Conservation (phyloP, 495 filamentous ascomycete genomes). For the Penicillium maclennaniae region DNA sequence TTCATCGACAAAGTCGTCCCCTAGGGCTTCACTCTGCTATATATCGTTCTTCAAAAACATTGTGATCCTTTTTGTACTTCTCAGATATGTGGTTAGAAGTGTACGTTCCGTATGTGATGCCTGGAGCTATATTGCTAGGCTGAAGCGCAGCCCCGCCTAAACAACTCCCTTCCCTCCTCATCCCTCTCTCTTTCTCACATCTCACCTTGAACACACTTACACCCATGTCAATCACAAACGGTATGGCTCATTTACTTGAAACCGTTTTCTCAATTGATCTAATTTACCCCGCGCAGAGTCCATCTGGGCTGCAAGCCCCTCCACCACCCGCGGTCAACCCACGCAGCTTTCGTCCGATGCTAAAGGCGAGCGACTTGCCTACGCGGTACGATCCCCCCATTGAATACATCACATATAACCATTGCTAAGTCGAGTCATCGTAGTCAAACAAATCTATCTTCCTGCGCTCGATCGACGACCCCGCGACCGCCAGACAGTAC, state of each 20-base stretch:
- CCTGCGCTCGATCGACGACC: slow-evolving; percentile 86
- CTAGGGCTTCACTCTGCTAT: neutral
- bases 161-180: slow-evolving; percentile 14
- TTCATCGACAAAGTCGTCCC: neutral
- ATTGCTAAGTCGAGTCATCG: slow-evolving; percentile 11
- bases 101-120: neutral
- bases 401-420: neutral
- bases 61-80: neutral
- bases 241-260: slow-evolving; percentile 13
- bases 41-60: too few species aligned
- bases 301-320: slow-evolving; percentile 73
- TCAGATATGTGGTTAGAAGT: neutral
- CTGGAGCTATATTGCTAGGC: neutral
- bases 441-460: slow-evolving; percentile 97
- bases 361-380: slow-evolving; percentile 90
- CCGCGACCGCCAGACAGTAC: slow-evolving; percentile 78
- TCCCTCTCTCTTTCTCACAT: slow-evolving; percentile 1
- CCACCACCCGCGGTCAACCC: slow-evolving; percentile 79
- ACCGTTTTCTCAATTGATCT: neutral
- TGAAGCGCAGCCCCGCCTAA: slow-evolving; percentile 21
- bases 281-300: slow-evolving; percentile 45
- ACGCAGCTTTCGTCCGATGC: slow-evolving; percentile 86
- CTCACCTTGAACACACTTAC: slow-evolving; percentile 3
- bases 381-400: slow-evolving; percentile 62
- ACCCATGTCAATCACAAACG: slow-evolving; percentile 46